Evolutionary conservation across 768 basidiomycete genomes (phyloP).

Genomic region (Nidula microcarpa): DNA sequence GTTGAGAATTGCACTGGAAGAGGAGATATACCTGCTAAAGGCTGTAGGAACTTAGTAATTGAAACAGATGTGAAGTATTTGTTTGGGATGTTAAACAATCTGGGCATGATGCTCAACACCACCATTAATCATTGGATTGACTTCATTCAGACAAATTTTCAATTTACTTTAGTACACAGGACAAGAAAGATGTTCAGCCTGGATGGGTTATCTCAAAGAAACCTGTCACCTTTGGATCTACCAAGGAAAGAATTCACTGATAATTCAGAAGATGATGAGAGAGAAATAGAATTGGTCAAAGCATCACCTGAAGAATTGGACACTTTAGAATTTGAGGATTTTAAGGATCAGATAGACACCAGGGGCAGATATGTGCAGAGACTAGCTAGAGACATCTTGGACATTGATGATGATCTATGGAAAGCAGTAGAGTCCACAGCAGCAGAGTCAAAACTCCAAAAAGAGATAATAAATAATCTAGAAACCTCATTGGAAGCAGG

Average conservation of each 20-base stretch:
- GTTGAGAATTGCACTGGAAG: conserved; percentile 21
- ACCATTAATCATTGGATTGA: conserved; percentile 34
- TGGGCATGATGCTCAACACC: conserved; percentile 25
- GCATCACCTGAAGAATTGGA: not conserved
- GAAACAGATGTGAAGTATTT: conserved; percentile 30
- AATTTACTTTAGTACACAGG: conserved; percentile 25
- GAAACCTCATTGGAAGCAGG: not conserved
- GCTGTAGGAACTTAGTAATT: conserved; percentile 21
- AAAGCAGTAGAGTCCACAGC: not conserved
- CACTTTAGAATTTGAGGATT: conserved; percentile 4
- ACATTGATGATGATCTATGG: not conserved
- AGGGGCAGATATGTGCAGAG: conserved; percentile 2
- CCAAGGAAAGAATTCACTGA: not conserved
- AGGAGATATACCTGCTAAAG: conserved; percentile 13
- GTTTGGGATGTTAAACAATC: conserved; percentile 28
- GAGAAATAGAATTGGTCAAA: not conserved
- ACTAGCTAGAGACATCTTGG: not conserved
- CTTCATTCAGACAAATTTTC: conserved; percentile 22
- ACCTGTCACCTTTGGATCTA: conserved; percentile 9
- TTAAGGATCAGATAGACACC: conserved; percentile 6
- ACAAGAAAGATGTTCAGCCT: conserved; percentile 19
- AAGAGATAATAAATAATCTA: not conserved
- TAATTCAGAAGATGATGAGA: not conserved
- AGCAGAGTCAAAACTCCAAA: not conserved
- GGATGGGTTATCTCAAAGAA: conserved; percentile 25